A percentile compares a stretch with the other conserved stretches of the same genome.
phyloP scores from a whole-genome alignment of 805 yeast species.

The Limtongozyma cylindracea region DNA sequence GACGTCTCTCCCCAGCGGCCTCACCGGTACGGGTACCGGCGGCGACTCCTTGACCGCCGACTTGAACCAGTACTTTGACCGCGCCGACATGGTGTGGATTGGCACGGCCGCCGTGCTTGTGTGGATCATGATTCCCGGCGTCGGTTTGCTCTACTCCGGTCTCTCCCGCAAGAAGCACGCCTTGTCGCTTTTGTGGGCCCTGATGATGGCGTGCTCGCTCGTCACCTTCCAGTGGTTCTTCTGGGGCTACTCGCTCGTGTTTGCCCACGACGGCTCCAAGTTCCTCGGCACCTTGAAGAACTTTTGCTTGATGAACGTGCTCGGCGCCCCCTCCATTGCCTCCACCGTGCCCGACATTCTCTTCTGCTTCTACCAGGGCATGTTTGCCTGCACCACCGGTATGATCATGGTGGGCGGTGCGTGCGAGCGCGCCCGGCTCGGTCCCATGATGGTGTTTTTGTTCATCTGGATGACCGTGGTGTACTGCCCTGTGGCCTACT shows the following conservation, averaged over 20 bases:
- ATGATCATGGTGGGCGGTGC: slow-evolving; percentile 95
- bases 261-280: slow-evolving; percentile 37
- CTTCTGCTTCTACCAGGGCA: slow-evolving; percentile 81
- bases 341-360: slow-evolving; percentile 69
- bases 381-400: slow-evolving; percentile 89
- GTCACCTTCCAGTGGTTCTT: slow-evolving; percentile 92
- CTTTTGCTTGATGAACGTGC: slow-evolving; percentile 57
- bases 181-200: slow-evolving; percentile 82
- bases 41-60: slow-evolving; percentile 58
- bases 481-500: slow-evolving; percentile 86
- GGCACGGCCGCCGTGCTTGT: slow-evolving; percentile 59
- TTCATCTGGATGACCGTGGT: slow-evolving; percentile 90
- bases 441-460: slow-evolving; percentile 88
- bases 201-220: slow-evolving; percentile 67
- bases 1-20: not conserved
- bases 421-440: slow-evolving; percentile 86
- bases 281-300: slow-evolving; percentile 66
- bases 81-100: slow-evolving; percentile 71
- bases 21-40: slow-evolving; percentile 28
- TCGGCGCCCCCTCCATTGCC: slow-evolving; percentile 56
- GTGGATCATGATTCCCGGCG: slow-evolving; percentile 94
- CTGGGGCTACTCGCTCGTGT: slow-evolving; percentile 65
- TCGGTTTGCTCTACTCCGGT: slow-evolving; percentile 84
- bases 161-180: slow-evolving; percentile 89
- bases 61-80: slow-evolving; percentile 42